These are phyloP conservation scores for Aspergillus oerlinghausenensis DNA, from an alignment of 2,329 filamentous ascomycete species.

Conservation along the genomic window DNA sequence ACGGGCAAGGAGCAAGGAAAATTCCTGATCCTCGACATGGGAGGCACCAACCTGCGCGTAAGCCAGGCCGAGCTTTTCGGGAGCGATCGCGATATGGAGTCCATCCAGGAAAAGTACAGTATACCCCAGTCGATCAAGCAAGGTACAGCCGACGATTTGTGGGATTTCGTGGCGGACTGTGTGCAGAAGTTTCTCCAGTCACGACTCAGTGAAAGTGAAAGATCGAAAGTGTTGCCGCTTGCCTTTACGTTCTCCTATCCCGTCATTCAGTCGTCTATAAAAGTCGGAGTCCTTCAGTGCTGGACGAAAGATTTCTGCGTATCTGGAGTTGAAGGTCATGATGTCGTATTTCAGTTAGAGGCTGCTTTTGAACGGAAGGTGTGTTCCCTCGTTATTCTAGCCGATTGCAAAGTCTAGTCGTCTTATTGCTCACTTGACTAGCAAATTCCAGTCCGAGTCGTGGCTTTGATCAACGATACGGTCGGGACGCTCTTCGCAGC, in stretches of 20 bases:
- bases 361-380: slow-evolving; percentile 67
- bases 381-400: slow-evolving; percentile 20
- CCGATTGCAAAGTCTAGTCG: neutral
- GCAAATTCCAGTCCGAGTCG: slow-evolving; percentile 87
- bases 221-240: slow-evolving; percentile 59
- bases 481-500: slow-evolving; percentile 96
- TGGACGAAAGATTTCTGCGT: slow-evolving; percentile 99
- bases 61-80: slow-evolving; percentile 87
- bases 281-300: slow-evolving; percentile 84
- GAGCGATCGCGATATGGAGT: slow-evolving; percentile 84
- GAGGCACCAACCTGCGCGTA: slow-evolving; percentile 90
- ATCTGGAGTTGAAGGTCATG: slow-evolving; percentile 80
- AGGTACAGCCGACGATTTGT: slow-evolving; percentile 76
- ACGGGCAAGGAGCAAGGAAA: slow-evolving; percentile 83
- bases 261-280: slow-evolving; percentile 86
- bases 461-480: slow-evolving; percentile 94
- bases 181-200: slow-evolving; percentile 84
- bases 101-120: slow-evolving; percentile 92
- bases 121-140: slow-evolving; percentile 92
- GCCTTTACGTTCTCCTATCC: slow-evolving; percentile 98
- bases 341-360: slow-evolving; percentile 86
- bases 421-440: slow-evolving; percentile 28
- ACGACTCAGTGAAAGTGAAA: slow-evolving; percentile 65
- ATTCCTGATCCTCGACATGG: slow-evolving; percentile 89
- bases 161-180: slow-evolving; percentile 93